Conservation (phyloP, 805 yeast species). For the Jamesozyma rosinii region DNA sequence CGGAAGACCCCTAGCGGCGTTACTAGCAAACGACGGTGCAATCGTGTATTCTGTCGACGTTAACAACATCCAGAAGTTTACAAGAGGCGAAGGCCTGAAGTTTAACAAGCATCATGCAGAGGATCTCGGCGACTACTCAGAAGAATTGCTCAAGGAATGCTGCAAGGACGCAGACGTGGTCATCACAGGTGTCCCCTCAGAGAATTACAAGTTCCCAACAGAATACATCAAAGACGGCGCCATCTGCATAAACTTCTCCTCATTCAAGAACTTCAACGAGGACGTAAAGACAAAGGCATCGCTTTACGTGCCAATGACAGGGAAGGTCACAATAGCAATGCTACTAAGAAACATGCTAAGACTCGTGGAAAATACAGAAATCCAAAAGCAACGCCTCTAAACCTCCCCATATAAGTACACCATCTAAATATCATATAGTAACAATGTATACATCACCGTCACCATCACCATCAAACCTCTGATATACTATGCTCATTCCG, state of each 20-base stretch:
- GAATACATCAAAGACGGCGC: constrained; percentile 79
- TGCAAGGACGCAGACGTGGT: constrained; percentile 78
- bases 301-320: constrained; percentile 88
- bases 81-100: constrained; percentile 85
- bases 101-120: constrained; percentile 75
- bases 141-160: constrained; percentile 44
- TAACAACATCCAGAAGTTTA: constrained; percentile 79
- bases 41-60: constrained; percentile 87
- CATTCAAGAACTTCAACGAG: constrained; percentile 78
- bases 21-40: constrained; percentile 95
- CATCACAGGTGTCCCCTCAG: constrained; percentile 90
- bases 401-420: no score
- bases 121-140: constrained; percentile 39
- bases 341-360: constrained; percentile 79
- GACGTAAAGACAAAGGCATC: constrained; percentile 80
- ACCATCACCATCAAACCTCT: no score
- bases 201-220: constrained; percentile 75
- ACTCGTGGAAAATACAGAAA: constrained; percentile 52
- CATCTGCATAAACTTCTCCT: constrained; percentile 80
- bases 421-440: no score
- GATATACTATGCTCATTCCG: no score
- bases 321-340: constrained; percentile 95
- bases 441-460: no score
- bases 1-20: constrained; percentile 93
- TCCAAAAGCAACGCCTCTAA: no score